Base-by-base conservation (phyloP, 768 basidiomycete genomes). In the Agaricus sinodeliciosus region DNA sequence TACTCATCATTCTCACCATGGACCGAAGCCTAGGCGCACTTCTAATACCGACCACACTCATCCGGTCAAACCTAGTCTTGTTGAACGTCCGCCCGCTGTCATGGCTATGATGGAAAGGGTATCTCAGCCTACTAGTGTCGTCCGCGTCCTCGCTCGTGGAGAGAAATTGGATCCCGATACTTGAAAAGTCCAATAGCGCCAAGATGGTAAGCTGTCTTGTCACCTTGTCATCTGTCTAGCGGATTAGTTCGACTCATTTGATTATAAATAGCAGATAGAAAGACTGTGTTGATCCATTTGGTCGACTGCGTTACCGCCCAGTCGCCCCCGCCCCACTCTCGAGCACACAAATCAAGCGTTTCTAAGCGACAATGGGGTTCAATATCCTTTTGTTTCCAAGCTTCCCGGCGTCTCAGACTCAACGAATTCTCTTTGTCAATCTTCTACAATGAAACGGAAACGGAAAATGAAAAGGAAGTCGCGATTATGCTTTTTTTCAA, bases 21-120 rank as follows among this genome's bases (percentile, higher is more conserved):
- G 55, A 4, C 47, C 55, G 7, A 58, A 61, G 48, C 63, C 62
- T 2, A 60, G 68, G 26, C 56, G 68, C 27, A 54, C 58, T n/a
- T 68, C 65, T 4, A 60, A 56, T 9, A 54, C 61, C 35, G 63
- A 60, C 26, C 46, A 49, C 12, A 28, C 51, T 13, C 46, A 49
- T 13, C 35, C 52, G 13, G 28, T 58, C 27, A 65, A 57, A 52
- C 57, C 64, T 0, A 74, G 78, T 2, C 72, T 90, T 40, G 89
- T 90, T 46, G 89, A 90, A 63, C 80, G 87, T 16, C 86, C 87
- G 0, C 78, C 85, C 8, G 84, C 87, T 1, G 85, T 88, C 43
- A 80, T 82, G 75, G 82, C 85, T 3, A 87, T 90, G 86, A 88
- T 87, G 85, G 84, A 84, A 57, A 79, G 80, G 65, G 76, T 87